Evolutionary conservation across 2,329 filamentous ascomycete genomes (phyloP), one percentile per base, ranked within the genome.

Genomic region (Aspergillus alliaceus): DNA sequence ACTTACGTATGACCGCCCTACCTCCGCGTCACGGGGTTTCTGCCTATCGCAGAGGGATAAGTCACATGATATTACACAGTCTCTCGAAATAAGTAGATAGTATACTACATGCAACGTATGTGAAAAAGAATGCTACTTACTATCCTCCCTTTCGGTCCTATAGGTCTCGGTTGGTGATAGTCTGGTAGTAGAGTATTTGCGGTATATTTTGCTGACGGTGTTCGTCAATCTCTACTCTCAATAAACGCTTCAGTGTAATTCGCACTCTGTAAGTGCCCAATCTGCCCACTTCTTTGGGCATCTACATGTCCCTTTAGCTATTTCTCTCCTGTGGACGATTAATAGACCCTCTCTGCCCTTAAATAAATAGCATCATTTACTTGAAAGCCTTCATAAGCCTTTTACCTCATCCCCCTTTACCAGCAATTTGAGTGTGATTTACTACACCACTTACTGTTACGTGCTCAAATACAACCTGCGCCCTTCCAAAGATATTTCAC

Each of bases 11-110:
- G 29, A 52, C 50, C 32, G 22, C 50, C 27, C 12, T 18, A 35
- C n/a, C 51, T 53, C 63, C 66, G 66, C 68, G 69, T 71, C 69
- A 71, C 68, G 68, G 66, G 62, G 65, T 68, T 67, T 71, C 69
- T 71, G 59, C 58, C 58, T 51, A 44, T n/a, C n/a, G n/a, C n/a
- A n/a, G n/a, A n/a, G n/a, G n/a, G n/a, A n/a, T n/a, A n/a, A n/a
- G n/a, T n/a, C n/a, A n/a, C n/a, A n/a, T n/a, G n/a, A n/a, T n/a
- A n/a, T n/a, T n/a, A n/a, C n/a, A n/a, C n/a, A n/a, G n/a, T n/a
- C n/a, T n/a, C n/a, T n/a, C n/a, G n/a, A n/a, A n/a, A n/a, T n/a
- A n/a, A n/a, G n/a, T n/a, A n/a, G 18, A n/a, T n/a, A n/a, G n/a
- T n/a, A n/a, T n/a, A n/a, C n/a, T n/a, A n/a, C n/a, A n/a, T n/a